Conservation (phyloP, 1,284 basidiomycete species). For the Boletus sp. region DNA sequence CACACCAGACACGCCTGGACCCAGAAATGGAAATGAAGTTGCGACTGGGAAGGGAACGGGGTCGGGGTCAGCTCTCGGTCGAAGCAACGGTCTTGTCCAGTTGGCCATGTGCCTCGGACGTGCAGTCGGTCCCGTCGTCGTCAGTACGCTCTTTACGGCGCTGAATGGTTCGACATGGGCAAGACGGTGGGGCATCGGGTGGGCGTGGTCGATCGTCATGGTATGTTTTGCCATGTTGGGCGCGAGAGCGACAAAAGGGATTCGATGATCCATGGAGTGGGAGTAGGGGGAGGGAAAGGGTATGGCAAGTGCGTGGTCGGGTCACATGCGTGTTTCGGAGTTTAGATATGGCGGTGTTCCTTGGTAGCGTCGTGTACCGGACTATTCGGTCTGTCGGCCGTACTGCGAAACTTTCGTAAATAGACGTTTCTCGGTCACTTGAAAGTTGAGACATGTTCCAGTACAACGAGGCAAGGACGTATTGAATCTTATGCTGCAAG, state of each 20-base stretch:
- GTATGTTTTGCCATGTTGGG: slow-evolving; percentile 3
- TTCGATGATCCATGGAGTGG: slow-evolving; percentile 1
- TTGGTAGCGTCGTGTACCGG: not conserved
- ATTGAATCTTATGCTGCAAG: too few relatives aligned
- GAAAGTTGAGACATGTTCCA: too few relatives aligned
- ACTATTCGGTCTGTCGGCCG: not conserved
- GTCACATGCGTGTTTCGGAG: not conserved
- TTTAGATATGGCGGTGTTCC: not conserved
- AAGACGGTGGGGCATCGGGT: slow-evolving; percentile 8
- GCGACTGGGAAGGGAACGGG: not conserved
- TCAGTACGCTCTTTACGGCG: slow-evolving; percentile 9
- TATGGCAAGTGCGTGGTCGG: not conserved
- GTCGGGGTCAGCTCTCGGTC: slow-evolving; percentile 5
- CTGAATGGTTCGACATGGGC: slow-evolving; percentile 10
- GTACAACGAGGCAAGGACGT: not conserved
- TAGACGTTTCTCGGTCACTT: not conserved
- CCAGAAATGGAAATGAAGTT: not conserved
- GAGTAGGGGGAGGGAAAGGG: too few relatives aligned
- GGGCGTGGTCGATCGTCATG: slow-evolving; percentile 14
- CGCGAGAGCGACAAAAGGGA: not conserved
- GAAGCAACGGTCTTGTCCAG: slow-evolving; percentile 15
- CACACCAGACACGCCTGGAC: too few relatives aligned
- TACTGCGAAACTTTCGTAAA: not conserved
- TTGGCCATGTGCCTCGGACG: slow-evolving; percentile 18
- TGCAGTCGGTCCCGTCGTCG: slow-evolving; percentile 10